Evolutionary conservation across 768 basidiomycete genomes (phyloP).

Genomic region (Lactifluus echinatus): DNA sequence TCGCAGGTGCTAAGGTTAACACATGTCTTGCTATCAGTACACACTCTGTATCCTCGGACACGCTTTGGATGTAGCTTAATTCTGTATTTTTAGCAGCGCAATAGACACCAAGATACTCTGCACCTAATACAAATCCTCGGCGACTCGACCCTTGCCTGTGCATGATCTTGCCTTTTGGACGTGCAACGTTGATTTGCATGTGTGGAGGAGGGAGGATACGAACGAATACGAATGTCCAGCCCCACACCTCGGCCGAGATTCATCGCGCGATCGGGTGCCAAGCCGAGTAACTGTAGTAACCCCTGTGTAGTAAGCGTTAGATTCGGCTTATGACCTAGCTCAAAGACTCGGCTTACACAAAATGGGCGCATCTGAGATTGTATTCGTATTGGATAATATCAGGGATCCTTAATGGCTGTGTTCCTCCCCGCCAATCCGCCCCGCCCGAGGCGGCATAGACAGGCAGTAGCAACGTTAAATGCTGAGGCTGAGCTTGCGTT

Average conservation of each 20-base stretch:
- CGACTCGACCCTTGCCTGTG: not conserved
- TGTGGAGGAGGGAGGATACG: too few relatives aligned
- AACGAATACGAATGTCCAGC: too few relatives aligned
- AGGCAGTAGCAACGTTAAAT: not conserved
- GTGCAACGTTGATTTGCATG: too few relatives aligned
- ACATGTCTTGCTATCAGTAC: constrained; percentile 7
- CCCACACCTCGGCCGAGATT: not conserved
- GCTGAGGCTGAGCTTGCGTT: not conserved
- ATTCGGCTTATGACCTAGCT: not conserved
- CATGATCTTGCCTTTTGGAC: too few relatives aligned
- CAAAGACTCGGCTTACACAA: not conserved
- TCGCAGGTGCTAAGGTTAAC: not conserved
- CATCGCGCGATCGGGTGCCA: constrained; percentile 1
- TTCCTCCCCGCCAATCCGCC: too few relatives aligned
- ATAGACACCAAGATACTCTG: constrained; percentile 6
- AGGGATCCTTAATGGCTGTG: too few relatives aligned
- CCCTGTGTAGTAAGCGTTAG: constrained; percentile 2
- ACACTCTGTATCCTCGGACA: constrained; percentile 9
- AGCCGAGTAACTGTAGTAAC: not conserved
- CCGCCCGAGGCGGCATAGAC: not conserved
- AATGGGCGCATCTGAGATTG: not conserved
- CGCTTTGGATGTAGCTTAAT: constrained; percentile 7
- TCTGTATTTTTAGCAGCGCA: constrained; percentile 12
- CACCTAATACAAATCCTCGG: not conserved
- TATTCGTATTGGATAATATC: too few relatives aligned